Percentiles rank a stretch among this genome's conserved stretches.
Evolutionary conservation across 1,284 basidiomycete genomes (phyloP).

Genomic region (Melampsora larici-populina): DNA sequence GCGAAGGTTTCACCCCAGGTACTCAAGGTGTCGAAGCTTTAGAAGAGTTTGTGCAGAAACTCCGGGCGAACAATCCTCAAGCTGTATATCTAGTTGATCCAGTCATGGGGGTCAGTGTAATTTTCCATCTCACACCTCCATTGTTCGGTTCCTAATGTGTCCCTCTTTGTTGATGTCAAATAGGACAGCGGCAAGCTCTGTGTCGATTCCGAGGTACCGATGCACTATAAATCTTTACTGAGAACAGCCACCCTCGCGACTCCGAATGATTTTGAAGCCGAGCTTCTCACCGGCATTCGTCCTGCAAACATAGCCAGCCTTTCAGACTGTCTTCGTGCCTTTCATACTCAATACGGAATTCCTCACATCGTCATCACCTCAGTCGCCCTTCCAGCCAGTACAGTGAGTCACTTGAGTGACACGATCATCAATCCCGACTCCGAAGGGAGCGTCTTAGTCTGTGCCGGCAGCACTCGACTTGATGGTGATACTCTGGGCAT

Average conservation of each 20-base stretch:
- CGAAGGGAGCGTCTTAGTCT: slow-evolving; percentile 44
- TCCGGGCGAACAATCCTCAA: slow-evolving; percentile 32
- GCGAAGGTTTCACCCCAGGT: slow-evolving; percentile 30
- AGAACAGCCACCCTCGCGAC: slow-evolving; percentile 82
- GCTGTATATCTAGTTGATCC: slow-evolving; percentile 32
- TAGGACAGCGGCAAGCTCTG: slow-evolving; percentile 82
- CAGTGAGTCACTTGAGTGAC: slow-evolving; percentile 49
- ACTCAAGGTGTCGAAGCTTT: slow-evolving; percentile 35
- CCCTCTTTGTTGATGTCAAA: slow-evolving; percentile 55
- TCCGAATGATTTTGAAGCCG: slow-evolving; percentile 97
- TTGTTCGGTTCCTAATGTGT: slow-evolving; percentile 58
- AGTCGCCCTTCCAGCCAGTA: slow-evolving; percentile 58
- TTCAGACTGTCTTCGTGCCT: slow-evolving; percentile 64
- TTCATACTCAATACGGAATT: slow-evolving; percentile 72
- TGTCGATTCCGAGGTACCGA: slow-evolving; percentile 80
- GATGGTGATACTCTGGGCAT: slow-evolving; percentile 57
- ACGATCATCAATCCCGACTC: slow-evolving; percentile 40
- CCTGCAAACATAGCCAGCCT: slow-evolving; percentile 68
- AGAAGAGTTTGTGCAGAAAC: background rate
- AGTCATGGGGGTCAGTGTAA: slow-evolving; percentile 34
- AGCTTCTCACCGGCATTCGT: slow-evolving; percentile 68
- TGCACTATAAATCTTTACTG: slow-evolving; percentile 77
- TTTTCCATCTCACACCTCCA: background rate
- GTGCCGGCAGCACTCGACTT: slow-evolving; percentile 64
- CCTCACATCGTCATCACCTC: slow-evolving; percentile 90